Conservation (phyloP, 805 yeast species). For the Metschnikowia arizonensis region DNA sequence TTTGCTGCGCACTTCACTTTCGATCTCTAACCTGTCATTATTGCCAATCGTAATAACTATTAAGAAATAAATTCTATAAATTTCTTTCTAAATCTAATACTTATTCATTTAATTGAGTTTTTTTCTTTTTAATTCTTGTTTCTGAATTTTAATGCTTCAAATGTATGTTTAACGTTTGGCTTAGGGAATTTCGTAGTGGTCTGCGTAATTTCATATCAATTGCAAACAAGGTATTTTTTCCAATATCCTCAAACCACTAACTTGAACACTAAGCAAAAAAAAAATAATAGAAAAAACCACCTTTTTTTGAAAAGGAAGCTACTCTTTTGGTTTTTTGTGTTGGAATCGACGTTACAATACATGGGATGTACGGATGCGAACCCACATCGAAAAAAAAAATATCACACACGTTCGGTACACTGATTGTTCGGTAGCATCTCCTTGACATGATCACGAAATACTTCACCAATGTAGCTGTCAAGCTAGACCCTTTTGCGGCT, state of each 20-base stretch:
- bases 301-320: too few relatives aligned
- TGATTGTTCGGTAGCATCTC: not conserved
- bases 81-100: not conserved
- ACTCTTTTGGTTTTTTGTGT: too few relatives aligned
- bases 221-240: too few relatives aligned
- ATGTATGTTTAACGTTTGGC: too few relatives aligned
- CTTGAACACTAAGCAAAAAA: too few relatives aligned
- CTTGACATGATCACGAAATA: constrained; percentile 79
- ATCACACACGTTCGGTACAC: too few relatives aligned
- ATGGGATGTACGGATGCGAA: constrained; percentile 2
- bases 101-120: too few relatives aligned
- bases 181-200: not conserved
- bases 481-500: constrained; percentile 72
- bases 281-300: too few relatives aligned
- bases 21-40: not conserved
- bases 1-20: not conserved
- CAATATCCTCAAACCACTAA: too few relatives aligned
- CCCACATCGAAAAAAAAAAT: not conserved
- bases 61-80: not conserved
- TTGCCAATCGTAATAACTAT: not conserved
- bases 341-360: not conserved
- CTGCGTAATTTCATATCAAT: too few relatives aligned
- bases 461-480: constrained; percentile 71
- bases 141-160: too few relatives aligned
- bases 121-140: too few relatives aligned